Conservation (phyloP, 2,329 filamentous ascomycete genomes). For the Spiromastix sp. region DNA sequence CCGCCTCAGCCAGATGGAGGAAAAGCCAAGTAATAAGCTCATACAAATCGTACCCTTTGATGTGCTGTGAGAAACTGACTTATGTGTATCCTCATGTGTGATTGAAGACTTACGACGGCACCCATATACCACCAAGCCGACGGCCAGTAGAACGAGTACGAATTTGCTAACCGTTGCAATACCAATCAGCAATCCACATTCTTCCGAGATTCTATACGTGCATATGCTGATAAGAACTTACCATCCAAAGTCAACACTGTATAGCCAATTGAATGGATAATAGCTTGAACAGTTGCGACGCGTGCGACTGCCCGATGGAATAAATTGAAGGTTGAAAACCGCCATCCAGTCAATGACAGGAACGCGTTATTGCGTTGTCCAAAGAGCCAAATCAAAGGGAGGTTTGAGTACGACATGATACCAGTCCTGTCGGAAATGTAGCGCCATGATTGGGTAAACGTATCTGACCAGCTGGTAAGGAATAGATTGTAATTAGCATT, state of each 20-base stretch:
- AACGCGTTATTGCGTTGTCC: conserved; percentile 57
- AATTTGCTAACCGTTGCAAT: conserved; percentile 4
- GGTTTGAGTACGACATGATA: conserved; percentile 52
- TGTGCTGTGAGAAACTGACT: too few relatives aligned
- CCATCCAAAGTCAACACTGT: conserved; percentile 27
- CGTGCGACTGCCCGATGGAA: conserved; percentile 59
- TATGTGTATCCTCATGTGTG: conserved; percentile 1
- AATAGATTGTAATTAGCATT: background rate
- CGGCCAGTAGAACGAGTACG: conserved; percentile 11
- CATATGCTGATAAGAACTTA: conserved; percentile 2
- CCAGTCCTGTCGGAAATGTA: conserved; percentile 56
- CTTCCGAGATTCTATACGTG: background rate
- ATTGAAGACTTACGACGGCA: conserved; percentile 15
- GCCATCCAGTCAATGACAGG: conserved; percentile 59
- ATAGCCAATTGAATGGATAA: conserved; percentile 54
- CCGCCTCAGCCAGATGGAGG: conserved; percentile 32
- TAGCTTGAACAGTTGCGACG: conserved; percentile 50
- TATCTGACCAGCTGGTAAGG: conserved; percentile 10
- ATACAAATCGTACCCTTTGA: conserved; percentile 23
- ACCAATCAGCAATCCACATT: background rate
- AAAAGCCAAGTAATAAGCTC: conserved; percentile 30
- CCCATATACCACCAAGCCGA: conserved; percentile 15
- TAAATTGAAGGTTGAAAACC: conserved; percentile 54
- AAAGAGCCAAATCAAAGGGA: conserved; percentile 57
- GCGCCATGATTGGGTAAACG: conserved; percentile 34